phyloP scores from a whole-genome alignment of 1,139 yeast genomes.

The Suhomyces anneliseae region DNA sequence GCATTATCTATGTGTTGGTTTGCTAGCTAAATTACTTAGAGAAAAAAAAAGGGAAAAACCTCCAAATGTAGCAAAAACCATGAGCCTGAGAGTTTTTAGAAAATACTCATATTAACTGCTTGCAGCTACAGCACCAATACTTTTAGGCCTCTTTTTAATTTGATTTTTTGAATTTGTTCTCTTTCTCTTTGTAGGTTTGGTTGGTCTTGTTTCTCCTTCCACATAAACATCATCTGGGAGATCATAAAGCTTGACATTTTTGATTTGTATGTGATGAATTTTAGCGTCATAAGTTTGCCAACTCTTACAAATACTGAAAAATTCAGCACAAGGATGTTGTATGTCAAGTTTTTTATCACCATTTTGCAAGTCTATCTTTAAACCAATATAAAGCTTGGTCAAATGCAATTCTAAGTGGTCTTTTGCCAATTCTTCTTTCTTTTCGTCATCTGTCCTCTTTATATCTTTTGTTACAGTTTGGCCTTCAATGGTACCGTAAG shows the following conservation, averaged over 20 bases:
- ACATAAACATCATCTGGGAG: conserved; percentile 81
- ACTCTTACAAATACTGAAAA: conserved; percentile 72
- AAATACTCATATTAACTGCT: not conserved
- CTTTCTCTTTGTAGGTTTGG: conserved; percentile 43
- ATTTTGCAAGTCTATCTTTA: conserved; percentile 55
- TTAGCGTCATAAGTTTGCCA: conserved; percentile 68
- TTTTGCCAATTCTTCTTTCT: conserved; percentile 19
- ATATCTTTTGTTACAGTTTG: conserved; percentile 29
- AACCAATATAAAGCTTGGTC: conserved; percentile 78
- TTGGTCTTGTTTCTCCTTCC: conserved; percentile 77
- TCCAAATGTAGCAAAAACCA: not conserved
- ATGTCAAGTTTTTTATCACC: conserved; percentile 74
- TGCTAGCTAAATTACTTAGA: not conserved
- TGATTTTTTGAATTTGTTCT: conserved; percentile 16
- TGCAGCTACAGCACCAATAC: conserved; percentile 2
- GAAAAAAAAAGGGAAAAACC: not conserved
- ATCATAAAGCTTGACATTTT: conserved; percentile 77
- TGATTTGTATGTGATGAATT: conserved; percentile 61
- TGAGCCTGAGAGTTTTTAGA: not conserved
- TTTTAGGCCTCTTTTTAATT: conserved; percentile 18
- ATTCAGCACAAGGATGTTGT: conserved; percentile 89
- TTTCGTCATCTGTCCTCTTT: conserved; percentile 9
- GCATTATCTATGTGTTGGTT: not conserved
- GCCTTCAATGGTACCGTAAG: conserved; percentile 51
- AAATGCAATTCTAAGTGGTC: conserved; percentile 52